Conservation (phyloP, 2,329 filamentous ascomycete genomes). For the Diaporthe sp. region DNA sequence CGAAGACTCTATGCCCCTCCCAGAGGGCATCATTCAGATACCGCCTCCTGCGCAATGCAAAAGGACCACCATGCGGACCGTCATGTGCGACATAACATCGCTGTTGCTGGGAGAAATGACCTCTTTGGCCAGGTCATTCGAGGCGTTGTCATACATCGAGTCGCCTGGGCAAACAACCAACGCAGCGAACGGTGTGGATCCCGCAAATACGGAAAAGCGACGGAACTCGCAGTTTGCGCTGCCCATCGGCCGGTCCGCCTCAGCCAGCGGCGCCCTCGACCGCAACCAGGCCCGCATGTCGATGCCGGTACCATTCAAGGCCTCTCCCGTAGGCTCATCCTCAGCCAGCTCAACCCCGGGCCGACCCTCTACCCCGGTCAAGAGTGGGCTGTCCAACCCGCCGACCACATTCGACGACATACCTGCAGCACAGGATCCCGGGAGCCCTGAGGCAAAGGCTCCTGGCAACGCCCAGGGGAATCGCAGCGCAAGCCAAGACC, state of each 20-base stretch:
- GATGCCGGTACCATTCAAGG: constrained; percentile 75
- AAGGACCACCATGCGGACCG: constrained; percentile 84
- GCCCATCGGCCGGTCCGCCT: constrained; percentile 66
- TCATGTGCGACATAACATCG: constrained; percentile 84
- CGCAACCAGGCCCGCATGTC: constrained; percentile 81
- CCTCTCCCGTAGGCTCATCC: constrained; percentile 53
- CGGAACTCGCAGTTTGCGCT: constrained; percentile 70
- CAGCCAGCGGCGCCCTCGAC: constrained; percentile 68
- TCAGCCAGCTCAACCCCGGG: constrained; percentile 62
- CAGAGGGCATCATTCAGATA: constrained; percentile 79
- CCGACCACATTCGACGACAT: constrained; percentile 65
- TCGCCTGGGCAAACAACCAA: constrained; percentile 74
- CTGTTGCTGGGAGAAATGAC: constrained; percentile 82
- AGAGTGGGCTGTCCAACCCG: constrained; percentile 63
- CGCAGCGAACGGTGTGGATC: constrained; percentile 59
- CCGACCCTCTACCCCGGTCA: constrained; percentile 66
- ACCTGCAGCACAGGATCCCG: constrained; percentile 51
- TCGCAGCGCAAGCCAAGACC: constrained; percentile 59
- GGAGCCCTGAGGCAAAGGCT: constrained; percentile 58
- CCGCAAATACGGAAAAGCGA: constrained; percentile 57
- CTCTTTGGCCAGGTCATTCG: constrained; percentile 78
- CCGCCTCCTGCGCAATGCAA: constrained; percentile 78
- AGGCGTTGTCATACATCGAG: constrained; percentile 81
- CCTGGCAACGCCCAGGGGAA: constrained; percentile 43
- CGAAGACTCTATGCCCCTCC: constrained; percentile 66